These are phyloP conservation scores for Syzygium aqueum DNA, from an alignment of 345 rosid genomes.

Conservation along the genomic window DNA sequence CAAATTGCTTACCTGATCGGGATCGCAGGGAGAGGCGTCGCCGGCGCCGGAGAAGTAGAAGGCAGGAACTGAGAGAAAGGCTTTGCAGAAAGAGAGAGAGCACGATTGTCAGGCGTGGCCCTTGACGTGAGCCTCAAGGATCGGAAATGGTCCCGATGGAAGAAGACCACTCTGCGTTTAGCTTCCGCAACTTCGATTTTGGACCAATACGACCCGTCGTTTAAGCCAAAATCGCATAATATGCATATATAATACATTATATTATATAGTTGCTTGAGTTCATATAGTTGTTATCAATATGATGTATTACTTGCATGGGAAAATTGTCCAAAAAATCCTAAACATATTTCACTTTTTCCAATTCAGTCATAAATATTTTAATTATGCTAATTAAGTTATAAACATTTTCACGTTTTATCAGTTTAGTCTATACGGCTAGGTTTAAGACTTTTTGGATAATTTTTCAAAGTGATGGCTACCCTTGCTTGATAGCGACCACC, in stretches of 20 bases:
- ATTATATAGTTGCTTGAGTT: no score
- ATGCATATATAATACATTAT: background rate
- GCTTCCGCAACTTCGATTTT: background rate
- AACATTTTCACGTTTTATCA: background rate
- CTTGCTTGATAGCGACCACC: no score
- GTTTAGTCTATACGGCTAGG: background rate
- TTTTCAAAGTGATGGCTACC: no score
- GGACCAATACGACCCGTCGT: background rate
- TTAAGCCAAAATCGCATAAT: background rate
- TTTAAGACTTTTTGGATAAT: no score
- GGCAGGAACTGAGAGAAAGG: background rate
- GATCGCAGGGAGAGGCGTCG: background rate
- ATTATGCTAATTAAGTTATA: rapidly evolving
- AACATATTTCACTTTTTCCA: rapidly evolving
- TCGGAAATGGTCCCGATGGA: background rate
- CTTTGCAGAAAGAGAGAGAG: background rate
- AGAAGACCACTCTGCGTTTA: background rate
- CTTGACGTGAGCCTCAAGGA: background rate
- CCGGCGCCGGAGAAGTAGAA: background rate
- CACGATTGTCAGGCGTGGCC: background rate
- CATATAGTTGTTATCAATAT: no score
- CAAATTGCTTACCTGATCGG: background rate
- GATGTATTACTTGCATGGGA: background rate
- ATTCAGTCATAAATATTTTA: background rate
- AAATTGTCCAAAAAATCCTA: background rate